Base-by-base conservation (phyloP, 441 rosid genomes). In the Populus hybrid region DNA sequence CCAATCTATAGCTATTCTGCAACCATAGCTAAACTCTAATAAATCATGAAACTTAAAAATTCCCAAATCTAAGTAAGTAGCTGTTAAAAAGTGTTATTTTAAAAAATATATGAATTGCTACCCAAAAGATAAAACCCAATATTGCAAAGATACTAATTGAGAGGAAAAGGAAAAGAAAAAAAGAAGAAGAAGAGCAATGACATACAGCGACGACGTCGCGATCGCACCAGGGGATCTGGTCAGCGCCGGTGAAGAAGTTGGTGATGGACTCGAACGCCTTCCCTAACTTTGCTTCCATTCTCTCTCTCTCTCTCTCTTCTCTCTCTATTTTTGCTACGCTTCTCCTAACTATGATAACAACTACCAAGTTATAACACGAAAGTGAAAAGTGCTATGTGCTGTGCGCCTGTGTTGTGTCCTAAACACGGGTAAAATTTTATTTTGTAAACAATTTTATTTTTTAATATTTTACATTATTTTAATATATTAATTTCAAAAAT, bases 201-300 rank as follows among this genome's bases (percentile, higher is more conserved):
- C 83, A 76, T 84, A 92, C 93, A 73, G 87, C 88, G 79, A 89
- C 75, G 84, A 89, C 83, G 77, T 92, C 91, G 61, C 89, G 72
- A 59, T 92, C 93, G 84, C 93, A 92, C 90, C 90, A 88, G 6
- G 97, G 97, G 73, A 90, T 86, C 81, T 85, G 86, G 77, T 92
- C 92, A 76, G 82, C 81, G 67, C 89, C 86, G 76, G 85, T 81
- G 89, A 92, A 88, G 90, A 88, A 86, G 78, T 67, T 84, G 71
- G 86, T 72, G 78, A 88, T 86, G 74, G 91, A 90, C 69, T 81
- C 90, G 79, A 92, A 72, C 79, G 85, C 81, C 59, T 83, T 84
- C 16, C 86, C 89, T 14, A 90, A 70, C 74, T 87, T 86, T 18
- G 89, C 89, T 59, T 92, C 94, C 91, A 89, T 90, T 74, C 5